Evolutionary conservation across 495 filamentous ascomycete species (phyloP).

Genomic region (Durotheca rogersii): DNA sequence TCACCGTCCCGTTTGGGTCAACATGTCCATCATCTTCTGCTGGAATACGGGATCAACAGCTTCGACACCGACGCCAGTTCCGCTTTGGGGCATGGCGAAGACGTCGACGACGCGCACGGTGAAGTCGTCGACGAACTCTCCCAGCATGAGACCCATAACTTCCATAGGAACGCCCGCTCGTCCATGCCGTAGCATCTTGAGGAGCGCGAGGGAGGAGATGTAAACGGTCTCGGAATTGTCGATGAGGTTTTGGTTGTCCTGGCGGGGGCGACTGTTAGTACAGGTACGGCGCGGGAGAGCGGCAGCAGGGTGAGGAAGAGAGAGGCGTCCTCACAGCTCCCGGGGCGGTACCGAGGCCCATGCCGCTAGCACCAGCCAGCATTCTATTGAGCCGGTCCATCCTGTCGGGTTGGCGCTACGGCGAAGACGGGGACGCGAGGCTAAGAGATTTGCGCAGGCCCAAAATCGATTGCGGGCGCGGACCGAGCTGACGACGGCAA

Average conservation of each 20-base stretch:
- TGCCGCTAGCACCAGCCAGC: conserved; percentile 74
- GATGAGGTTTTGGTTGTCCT: conserved; percentile 87
- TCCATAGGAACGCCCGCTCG: conserved; percentile 98
- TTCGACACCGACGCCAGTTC: conserved; percentile 96
- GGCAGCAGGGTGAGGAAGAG: not conserved
- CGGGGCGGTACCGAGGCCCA: conserved; percentile 70
- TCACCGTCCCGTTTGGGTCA: conserved; percentile 92
- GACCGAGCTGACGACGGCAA: too few relatives aligned
- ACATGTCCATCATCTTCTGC: conserved; percentile 99
- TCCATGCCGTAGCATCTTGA: conserved; percentile 98
- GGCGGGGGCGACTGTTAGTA: conserved; percentile 16
- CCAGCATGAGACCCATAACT: conserved; percentile 99
- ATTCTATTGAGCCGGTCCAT: conserved; percentile 90
- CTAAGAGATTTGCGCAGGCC: not conserved
- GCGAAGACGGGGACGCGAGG: conserved; percentile 4
- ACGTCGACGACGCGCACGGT: conserved; percentile 97
- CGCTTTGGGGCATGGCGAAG: conserved; percentile 99
- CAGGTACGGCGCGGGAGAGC: not conserved
- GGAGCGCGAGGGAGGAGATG: conserved; percentile 92
- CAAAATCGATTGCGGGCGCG: not conserved
- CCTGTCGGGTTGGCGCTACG: conserved; percentile 20
- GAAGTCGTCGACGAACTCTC: conserved; percentile 98
- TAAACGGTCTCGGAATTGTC: conserved; percentile 99
- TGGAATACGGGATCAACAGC: conserved; percentile 98
- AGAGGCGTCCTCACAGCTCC: conserved; percentile 64